Conservation (phyloP, 1,284 basidiomycete genomes). For the Ceratobasidium sp. region DNA sequence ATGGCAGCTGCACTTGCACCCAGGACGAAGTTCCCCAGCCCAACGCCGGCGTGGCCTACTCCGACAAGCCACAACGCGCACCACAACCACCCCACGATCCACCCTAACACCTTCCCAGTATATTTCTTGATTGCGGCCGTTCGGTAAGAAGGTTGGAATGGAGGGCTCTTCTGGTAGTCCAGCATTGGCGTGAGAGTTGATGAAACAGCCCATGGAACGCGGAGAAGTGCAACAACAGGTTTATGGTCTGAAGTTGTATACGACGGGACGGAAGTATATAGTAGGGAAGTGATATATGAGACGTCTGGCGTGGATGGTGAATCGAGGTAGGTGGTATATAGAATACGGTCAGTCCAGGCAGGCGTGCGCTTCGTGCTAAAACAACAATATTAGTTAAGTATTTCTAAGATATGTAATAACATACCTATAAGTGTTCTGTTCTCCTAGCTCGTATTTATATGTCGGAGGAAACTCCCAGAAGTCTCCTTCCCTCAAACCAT, state of each 20-base stretch:
- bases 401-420: slow-evolving; percentile 49
- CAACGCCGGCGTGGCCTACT: slow-evolving; percentile 73
- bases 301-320: slow-evolving; percentile 62
- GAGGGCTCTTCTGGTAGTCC: slow-evolving; percentile 53
- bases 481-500: slow-evolving; percentile 81
- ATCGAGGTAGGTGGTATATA: slow-evolving; percentile 86
- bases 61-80: slow-evolving; percentile 76
- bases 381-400: slow-evolving; percentile 7
- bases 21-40: slow-evolving; percentile 73
- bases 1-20: slow-evolving; percentile 54
- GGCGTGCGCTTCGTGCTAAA: slow-evolving; percentile 78
- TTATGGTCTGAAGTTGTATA: slow-evolving; percentile 84
- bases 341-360: slow-evolving; percentile 94
- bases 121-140: slow-evolving; percentile 62
- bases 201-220: slow-evolving; percentile 59
- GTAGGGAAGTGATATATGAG: slow-evolving; percentile 68
- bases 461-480: slow-evolving; percentile 88
- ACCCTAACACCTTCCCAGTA: slow-evolving; percentile 72
- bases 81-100: slow-evolving; percentile 79
- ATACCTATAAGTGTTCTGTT: slow-evolving; percentile 82
- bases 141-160: slow-evolving; percentile 12
- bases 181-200: slow-evolving; percentile 47
- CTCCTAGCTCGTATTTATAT: slow-evolving; percentile 86
- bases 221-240: slow-evolving; percentile 72
- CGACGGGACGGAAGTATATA: slow-evolving; percentile 79